These are phyloP conservation scores for Tetrastigma voinierianum DNA, from an alignment of 164 flowering plant species.

Conservation along the genomic window DNA sequence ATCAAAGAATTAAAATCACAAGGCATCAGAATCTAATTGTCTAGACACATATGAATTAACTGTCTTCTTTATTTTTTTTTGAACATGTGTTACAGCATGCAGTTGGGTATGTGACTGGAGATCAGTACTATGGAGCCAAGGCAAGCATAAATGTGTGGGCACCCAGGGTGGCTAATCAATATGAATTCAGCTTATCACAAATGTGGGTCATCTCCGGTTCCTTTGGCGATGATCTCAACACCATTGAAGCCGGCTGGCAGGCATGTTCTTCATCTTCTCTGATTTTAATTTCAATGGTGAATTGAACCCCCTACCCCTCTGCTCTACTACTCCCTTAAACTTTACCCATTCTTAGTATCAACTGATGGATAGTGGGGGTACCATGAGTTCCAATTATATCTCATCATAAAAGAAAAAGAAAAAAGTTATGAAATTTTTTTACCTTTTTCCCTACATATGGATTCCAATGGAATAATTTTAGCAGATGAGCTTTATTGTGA, in stretches of 20 bases:
- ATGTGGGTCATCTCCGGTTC: conserved; percentile 79
- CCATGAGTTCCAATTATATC: too few relatives aligned
- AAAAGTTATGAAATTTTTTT: too few relatives aligned
- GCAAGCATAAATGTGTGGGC: conserved; percentile 81
- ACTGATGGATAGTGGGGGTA: too few relatives aligned
- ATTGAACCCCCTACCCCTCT: too few relatives aligned
- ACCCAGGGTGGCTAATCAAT: conserved; percentile 46
- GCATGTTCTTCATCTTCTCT: conserved; percentile 26
- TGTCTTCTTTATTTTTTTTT: conserved; percentile 1
- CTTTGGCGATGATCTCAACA: conserved; percentile 77
- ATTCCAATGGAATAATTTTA: too few relatives aligned
- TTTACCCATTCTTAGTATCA: too few relatives aligned
- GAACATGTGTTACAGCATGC: conserved; percentile 52
- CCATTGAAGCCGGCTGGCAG: conserved; percentile 99
- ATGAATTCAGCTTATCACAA: conserved; percentile 77
- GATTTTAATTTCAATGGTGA: not conserved
- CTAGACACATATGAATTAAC: not conserved
- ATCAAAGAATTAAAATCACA: too few relatives aligned
- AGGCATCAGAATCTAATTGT: not conserved
- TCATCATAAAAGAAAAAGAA: too few relatives aligned
- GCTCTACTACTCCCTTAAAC: too few relatives aligned
- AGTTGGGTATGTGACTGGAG: conserved; percentile 67
- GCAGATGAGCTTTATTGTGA: too few relatives aligned
- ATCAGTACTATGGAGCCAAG: conserved; percentile 71
- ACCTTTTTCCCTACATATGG: too few relatives aligned